A percentile compares a stretch with the other conserved stretches of the same genome.
Evolutionary conservation across 2,329 filamentous ascomycete species (phyloP).

Genomic region (Xylaria sp.): DNA sequence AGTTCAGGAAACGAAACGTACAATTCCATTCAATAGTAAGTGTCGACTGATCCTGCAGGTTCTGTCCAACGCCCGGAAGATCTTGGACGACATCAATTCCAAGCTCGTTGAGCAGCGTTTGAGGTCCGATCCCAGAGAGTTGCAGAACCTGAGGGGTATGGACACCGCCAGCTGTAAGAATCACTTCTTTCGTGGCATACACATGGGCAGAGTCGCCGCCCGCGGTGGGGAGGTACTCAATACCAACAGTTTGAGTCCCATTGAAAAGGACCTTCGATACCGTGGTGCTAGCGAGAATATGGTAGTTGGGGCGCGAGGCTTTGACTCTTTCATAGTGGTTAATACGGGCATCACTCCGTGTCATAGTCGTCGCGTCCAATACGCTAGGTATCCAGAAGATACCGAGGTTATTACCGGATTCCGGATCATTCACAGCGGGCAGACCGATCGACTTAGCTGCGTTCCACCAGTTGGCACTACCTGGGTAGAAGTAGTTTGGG

Average conservation of each 20-base stretch:
- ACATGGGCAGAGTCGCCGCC: conserved; percentile 53
- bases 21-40: conserved; percentile 39
- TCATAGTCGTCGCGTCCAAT: conserved; percentile 49
- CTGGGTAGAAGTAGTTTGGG: conserved; percentile 50
- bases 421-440: conserved; percentile 42
- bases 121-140: conserved; percentile 61
- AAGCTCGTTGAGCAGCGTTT: conserved; percentile 51
- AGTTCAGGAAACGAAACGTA: conserved; percentile 14
- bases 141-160: conserved; percentile 60
- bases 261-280: conserved; percentile 67
- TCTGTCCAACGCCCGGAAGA: conserved; percentile 61
- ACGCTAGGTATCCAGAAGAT: conserved; percentile 49
- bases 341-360: conserved; percentile 44
- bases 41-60: conserved; percentile 54
- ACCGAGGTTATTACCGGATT: conserved; percentile 42
- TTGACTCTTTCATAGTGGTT: conserved; percentile 48
- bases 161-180: conserved; percentile 56
- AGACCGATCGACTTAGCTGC: conserved; percentile 44
- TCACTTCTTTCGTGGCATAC: conserved; percentile 57
- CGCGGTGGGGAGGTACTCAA: conserved; percentile 63
- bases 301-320: conserved; percentile 64
- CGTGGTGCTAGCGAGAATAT: conserved; percentile 67
- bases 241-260: conserved; percentile 64
- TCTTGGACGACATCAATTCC: conserved; percentile 57
- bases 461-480: conserved; percentile 48